A percentile compares a stretch with the other conserved stretches of the same genome.
Evolutionary conservation across 345 rosid genomes (phyloP).

Genomic region (Eucalyptus paniculata): DNA sequence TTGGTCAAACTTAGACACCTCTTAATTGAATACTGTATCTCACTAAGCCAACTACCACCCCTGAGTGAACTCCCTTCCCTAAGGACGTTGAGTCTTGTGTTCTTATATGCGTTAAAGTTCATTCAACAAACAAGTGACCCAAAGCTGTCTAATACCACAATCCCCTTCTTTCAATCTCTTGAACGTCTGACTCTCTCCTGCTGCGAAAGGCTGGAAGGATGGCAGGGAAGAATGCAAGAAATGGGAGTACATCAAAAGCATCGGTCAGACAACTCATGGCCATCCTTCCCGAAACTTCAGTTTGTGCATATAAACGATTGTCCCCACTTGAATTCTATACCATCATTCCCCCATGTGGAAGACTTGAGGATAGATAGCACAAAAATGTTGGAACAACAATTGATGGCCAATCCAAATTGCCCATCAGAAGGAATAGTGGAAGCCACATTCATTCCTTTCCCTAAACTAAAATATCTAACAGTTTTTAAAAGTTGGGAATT

Average conservation of each 20-base stretch:
- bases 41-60: neutral
- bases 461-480: too few relatives aligned
- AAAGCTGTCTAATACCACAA: neutral
- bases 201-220: accelerated
- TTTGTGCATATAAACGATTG: accelerated
- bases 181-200: accelerated
- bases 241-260: too few relatives aligned
- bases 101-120: accelerated
- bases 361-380: accelerated
- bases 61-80: neutral
- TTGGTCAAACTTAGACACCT: too few relatives aligned
- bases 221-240: accelerated
- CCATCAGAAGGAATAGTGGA: accelerated
- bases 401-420: too few relatives aligned
- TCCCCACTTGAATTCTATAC: too few relatives aligned
- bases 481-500: too few relatives aligned
- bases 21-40: accelerated
- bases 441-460: too few relatives aligned
- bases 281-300: accelerated
- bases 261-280: accelerated
- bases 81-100: neutral
- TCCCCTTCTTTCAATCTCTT: too few relatives aligned
- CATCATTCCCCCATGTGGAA: too few relatives aligned
- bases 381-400: too few relatives aligned
- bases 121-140: too few relatives aligned